A percentile compares a stretch with the other conserved stretches of the same genome.
phyloP scores from a whole-genome alignment of 2,329 filamentous ascomycete genomes.

The Nigrospora osmanthi region DNA sequence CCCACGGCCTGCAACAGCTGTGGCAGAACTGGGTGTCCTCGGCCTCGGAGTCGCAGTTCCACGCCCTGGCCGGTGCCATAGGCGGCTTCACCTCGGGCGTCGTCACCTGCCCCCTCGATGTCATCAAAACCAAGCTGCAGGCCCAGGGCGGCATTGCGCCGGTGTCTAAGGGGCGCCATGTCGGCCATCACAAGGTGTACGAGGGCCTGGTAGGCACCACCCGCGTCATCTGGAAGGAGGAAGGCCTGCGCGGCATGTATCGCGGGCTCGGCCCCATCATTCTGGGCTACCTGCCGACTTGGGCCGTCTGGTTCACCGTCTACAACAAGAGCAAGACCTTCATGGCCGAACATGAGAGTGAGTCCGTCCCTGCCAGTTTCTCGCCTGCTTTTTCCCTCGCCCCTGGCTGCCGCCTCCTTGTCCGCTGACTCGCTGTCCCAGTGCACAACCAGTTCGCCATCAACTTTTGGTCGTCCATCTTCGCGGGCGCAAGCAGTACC shows the following conservation, averaged over 20 bases:
- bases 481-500: constrained; percentile 87
- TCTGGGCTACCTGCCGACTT: constrained; percentile 90
- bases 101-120: constrained; percentile 93
- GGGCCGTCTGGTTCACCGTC: constrained; percentile 96
- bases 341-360: constrained; percentile 26
- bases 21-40: constrained; percentile 48
- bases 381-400: constrained; percentile 4
- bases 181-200: constrained; percentile 58
- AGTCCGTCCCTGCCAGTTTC: neutral
- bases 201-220: constrained; percentile 83
- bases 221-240: constrained; percentile 75
- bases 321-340: constrained; percentile 84
- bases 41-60: constrained; percentile 59
- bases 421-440: constrained; percentile 1
- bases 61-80: constrained; percentile 78
- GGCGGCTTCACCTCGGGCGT: constrained; percentile 90
- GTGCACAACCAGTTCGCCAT: constrained; percentile 65
- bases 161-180: constrained; percentile 38
- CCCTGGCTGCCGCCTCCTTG: neutral
- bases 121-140: constrained; percentile 98
- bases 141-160: constrained; percentile 78
- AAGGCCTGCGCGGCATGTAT: constrained; percentile 86
- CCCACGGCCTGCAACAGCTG: constrained; percentile 29
- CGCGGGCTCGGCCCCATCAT: constrained; percentile 90
- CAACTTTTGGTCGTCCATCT: constrained; percentile 82